Percentiles rank a stretch among this genome's conserved stretches.
Conservation (phyloP, 305 asterid genomes). For the Solanum aculeatissimum region DNA sequence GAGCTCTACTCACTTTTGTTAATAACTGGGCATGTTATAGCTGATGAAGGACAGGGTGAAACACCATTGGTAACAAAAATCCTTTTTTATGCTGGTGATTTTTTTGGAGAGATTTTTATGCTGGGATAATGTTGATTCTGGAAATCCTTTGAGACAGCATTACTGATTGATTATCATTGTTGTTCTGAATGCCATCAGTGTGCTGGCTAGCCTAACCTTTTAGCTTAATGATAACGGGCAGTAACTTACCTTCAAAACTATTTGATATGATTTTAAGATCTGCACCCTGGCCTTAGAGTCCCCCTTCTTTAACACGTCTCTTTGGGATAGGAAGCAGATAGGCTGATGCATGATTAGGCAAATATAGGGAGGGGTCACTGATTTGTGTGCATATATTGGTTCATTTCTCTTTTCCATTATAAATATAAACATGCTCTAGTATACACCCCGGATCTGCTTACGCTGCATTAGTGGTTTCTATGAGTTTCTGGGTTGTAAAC, state of each 20-base stretch:
- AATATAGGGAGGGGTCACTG: not conserved
- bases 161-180: not conserved
- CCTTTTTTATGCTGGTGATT: not conserved
- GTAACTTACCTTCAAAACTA: not conserved
- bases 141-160: not conserved
- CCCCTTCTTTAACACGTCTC: not conserved
- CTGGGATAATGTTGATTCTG: not conserved
- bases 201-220: not conserved
- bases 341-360: not conserved
- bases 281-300: not conserved
- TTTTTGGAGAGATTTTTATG: not conserved
- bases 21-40: slow-evolving; percentile 86
- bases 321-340: not conserved
- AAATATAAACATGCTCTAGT: not conserved
- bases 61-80: slow-evolving; percentile 65
- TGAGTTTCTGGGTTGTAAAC: not conserved
- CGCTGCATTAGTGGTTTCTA: not conserved
- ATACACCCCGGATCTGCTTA: not conserved
- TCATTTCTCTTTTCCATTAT: not conserved
- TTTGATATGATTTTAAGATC: not conserved
- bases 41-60: slow-evolving; percentile 96
- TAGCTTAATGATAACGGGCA: not conserved
- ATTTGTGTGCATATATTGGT: not conserved
- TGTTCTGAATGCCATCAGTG: not conserved
- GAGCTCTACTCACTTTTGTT: slow-evolving; percentile 88